A percentile compares a stretch with the other conserved stretches of the same genome.
These are phyloP conservation scores for Colletotrichum sansevieriae DNA, from an alignment of 2,329 filamentous ascomycete genomes.

Conservation along the genomic window DNA sequence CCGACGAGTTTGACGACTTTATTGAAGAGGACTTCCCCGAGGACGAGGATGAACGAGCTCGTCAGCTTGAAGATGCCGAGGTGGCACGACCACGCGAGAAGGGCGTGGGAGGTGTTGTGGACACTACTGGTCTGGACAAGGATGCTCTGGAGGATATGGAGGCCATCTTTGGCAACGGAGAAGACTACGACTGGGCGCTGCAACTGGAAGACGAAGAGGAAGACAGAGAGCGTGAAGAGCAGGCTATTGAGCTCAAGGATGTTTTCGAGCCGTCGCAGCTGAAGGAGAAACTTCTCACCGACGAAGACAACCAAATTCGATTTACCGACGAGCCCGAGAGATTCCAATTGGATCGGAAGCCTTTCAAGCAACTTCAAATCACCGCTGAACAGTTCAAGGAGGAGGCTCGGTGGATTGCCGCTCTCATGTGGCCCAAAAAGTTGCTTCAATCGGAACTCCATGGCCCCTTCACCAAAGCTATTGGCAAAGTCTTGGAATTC, in stretches of 20 bases:
- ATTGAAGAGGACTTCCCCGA: conserved; percentile 96
- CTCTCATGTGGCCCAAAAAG: conserved; percentile 91
- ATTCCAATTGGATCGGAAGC: conserved; percentile 90
- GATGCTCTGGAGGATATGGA: conserved; percentile 96
- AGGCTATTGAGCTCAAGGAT: conserved; percentile 92
- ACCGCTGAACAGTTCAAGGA: conserved; percentile 89
- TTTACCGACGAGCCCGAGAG: conserved; percentile 92
- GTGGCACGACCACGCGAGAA: conserved; percentile 84
- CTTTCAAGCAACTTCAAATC: conserved; percentile 86
- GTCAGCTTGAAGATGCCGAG: conserved; percentile 86
- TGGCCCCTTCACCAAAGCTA: conserved; percentile 86
- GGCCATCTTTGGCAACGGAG: conserved; percentile 88
- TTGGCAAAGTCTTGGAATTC: conserved; percentile 94
- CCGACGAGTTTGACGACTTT: conserved; percentile 92
- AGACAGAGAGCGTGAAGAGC: conserved; percentile 81
- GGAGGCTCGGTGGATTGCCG: conserved; percentile 92
- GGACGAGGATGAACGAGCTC: conserved; percentile 82
- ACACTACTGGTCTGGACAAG: conserved; percentile 89
- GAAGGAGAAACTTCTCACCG: conserved; percentile 92
- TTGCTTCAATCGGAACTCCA: conserved; percentile 78
- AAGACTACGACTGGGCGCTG: conserved; percentile 95
- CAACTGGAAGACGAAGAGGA: conserved; percentile 90
- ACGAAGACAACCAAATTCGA: conserved; percentile 93
- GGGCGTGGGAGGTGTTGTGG: conserved; percentile 77
- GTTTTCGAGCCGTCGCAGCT: conserved; percentile 98